These are phyloP conservation scores for Fusarium sororula DNA, from an alignment of 2,329 filamentous ascomycete species.

Conservation along the genomic window DNA sequence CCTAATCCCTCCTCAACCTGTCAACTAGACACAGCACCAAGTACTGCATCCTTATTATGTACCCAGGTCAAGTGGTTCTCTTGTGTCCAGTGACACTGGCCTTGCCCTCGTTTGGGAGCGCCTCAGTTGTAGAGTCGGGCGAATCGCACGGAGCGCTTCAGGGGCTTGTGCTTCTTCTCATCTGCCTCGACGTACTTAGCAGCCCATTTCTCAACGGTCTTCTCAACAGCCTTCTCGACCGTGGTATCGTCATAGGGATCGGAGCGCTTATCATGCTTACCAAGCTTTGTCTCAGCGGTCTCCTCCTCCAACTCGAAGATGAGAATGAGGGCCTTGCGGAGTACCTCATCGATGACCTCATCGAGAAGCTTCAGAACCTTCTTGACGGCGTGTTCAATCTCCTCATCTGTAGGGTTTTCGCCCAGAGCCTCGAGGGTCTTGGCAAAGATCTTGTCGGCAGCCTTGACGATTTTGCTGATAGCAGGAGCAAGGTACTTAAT, in stretches of 20 bases:
- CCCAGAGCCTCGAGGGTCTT: constrained; percentile 1
- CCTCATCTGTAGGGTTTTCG: not conserved
- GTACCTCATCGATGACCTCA: constrained; percentile 3
- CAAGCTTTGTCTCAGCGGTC: not conserved
- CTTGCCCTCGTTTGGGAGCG: constrained; percentile 5
- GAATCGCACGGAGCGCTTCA: constrained; percentile 8
- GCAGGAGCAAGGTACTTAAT: not conserved
- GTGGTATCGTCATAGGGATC: constrained; percentile 10
- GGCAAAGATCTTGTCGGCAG: constrained; percentile 7
- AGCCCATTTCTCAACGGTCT: constrained; percentile 5
- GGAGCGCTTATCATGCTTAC: constrained; percentile 11
- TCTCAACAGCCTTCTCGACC: constrained; percentile 24
- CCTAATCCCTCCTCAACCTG: constrained; percentile 21
- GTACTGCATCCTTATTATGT: not conserved
- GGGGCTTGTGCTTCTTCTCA: not conserved
- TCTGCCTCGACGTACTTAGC: constrained; percentile 14
- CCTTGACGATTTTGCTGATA: not conserved
- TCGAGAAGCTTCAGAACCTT: constrained; percentile 14
- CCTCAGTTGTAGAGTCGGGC: constrained; percentile 35
- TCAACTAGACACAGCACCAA: not conserved
- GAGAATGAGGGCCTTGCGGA: constrained; percentile 16
- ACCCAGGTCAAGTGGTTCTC: not conserved
- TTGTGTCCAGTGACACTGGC: not conserved
- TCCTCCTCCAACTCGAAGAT: constrained; percentile 13
- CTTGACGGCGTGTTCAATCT: not conserved